These are phyloP conservation scores for Detonula confervacea DNA, from an alignment of 352 stramenopile species.

Conservation along the genomic window DNA sequence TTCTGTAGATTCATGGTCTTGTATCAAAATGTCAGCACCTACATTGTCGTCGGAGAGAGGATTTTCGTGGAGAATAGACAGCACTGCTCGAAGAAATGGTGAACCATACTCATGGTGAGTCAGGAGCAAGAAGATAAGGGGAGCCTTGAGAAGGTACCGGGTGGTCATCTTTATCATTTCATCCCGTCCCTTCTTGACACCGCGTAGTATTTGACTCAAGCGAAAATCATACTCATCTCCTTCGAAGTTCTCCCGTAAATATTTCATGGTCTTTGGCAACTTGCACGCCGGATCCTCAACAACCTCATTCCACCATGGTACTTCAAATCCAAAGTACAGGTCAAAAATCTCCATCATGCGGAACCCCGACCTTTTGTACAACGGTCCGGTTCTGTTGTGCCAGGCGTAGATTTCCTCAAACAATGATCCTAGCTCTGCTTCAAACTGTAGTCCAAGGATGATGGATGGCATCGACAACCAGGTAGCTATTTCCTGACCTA, in stretches of 20 bases:
- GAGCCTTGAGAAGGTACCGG: background rate
- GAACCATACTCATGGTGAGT: background rate
- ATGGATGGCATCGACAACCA: slow-evolving; percentile 25
- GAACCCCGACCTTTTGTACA: slow-evolving; percentile 4
- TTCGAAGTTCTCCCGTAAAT: background rate
- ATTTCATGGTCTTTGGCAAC: background rate
- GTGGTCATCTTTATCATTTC: slow-evolving; percentile 6
- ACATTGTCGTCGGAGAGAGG: background rate
- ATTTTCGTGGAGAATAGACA: background rate
- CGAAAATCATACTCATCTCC: background rate
- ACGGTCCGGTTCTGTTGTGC: slow-evolving; percentile 7
- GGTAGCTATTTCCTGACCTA: slow-evolving; percentile 15
- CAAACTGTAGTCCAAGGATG: slow-evolving; percentile 15
- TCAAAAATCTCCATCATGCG: slow-evolving; percentile 26
- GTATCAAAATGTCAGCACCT: background rate
- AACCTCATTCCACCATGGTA: slow-evolving; percentile 21
- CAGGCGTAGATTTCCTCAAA: slow-evolving; percentile 16
- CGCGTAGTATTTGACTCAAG: background rate
- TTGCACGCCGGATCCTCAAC: background rate
- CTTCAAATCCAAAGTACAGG: slow-evolving; percentile 23
- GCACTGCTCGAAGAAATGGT: background rate
- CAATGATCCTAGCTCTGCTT: slow-evolving; percentile 11
- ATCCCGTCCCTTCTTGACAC: slow-evolving; percentile 3
- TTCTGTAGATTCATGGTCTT: background rate
- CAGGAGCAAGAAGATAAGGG: background rate